These are phyloP conservation scores for Cyberlindnera amylophila DNA, from an alignment of 805 yeast genomes.

Conservation along the genomic window DNA sequence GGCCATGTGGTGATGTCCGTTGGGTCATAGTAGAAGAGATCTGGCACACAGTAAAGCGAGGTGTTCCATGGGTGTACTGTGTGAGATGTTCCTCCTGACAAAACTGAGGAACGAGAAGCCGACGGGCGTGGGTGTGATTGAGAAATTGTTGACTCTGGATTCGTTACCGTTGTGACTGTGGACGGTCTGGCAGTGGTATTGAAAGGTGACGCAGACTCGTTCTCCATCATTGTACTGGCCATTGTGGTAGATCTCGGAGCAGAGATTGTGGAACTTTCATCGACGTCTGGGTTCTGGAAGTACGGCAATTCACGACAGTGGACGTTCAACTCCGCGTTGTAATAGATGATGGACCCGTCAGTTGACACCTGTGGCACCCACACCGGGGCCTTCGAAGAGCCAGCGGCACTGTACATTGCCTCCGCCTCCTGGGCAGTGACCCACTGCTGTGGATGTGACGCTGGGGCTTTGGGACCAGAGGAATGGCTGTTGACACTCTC, in stretches of 20 bases:
- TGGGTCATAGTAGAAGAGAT: constrained; percentile 54
- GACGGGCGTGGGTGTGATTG: not conserved
- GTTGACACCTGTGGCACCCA: constrained; percentile 65
- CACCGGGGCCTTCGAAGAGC: constrained; percentile 35
- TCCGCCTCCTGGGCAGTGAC: constrained; percentile 36
- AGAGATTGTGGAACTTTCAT: constrained; percentile 28
- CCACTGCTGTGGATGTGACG: constrained; percentile 18
- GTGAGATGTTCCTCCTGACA: constrained; percentile 9
- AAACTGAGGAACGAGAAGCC: constrained; percentile 10
- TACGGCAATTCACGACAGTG: constrained; percentile 59
- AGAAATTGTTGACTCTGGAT: not conserved
- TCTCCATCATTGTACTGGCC: not conserved
- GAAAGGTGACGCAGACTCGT: constrained; percentile 1
- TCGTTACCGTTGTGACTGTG: constrained; percentile 1
- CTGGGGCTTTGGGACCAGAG: not conserved
- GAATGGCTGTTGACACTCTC: constrained; percentile 28
- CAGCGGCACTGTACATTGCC: constrained; percentile 33
- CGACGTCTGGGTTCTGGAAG: constrained; percentile 35
- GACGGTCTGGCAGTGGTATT: constrained; percentile 16
- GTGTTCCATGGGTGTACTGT: constrained; percentile 28
- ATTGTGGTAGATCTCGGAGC: constrained; percentile 19
- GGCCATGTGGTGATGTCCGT: constrained; percentile 62
- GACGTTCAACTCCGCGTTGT: constrained; percentile 55
- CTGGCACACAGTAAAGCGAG: constrained; percentile 31
- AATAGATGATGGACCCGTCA: constrained; percentile 53